These are phyloP conservation scores for Magnusiomyces suaveolens DNA, from an alignment of 1,139 yeast species.

Conservation along the genomic window DNA sequence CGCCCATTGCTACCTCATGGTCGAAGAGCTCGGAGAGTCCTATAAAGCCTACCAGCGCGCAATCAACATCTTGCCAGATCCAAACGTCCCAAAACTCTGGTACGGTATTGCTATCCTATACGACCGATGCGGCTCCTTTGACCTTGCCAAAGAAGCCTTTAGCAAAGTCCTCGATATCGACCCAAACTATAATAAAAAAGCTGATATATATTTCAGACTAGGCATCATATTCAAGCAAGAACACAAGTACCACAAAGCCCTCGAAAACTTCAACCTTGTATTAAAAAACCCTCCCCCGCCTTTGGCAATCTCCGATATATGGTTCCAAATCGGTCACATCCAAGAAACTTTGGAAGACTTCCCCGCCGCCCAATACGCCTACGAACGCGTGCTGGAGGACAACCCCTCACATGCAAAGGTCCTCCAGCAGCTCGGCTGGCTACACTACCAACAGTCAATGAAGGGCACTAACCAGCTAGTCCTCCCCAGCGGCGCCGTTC, in stretches of 20 bases:
- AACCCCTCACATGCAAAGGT: conserved; percentile 95
- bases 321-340: conserved; percentile 97
- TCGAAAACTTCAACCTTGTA: conserved; percentile 91
- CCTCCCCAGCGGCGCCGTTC: conserved; percentile 49
- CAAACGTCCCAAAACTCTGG: conserved; percentile 95
- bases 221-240: conserved; percentile 96
- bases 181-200: conserved; percentile 90
- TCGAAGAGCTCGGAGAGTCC: conserved; percentile 91
- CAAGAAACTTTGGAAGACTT: conserved; percentile 90
- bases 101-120: conserved; percentile 95
- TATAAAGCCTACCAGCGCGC: conserved; percentile 97
- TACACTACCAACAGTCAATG: conserved; percentile 60
- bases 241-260: conserved; percentile 72
- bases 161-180: conserved; percentile 91
- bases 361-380: conserved; percentile 87
- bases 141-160: conserved; percentile 96
- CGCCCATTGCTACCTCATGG: conserved; percentile 94
- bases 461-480: conserved; percentile 6
- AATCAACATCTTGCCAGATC: conserved; percentile 76
- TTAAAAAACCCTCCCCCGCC: conserved; percentile 90
- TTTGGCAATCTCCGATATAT: conserved; percentile 88
- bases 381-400: conserved; percentile 79
- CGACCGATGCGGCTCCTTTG: conserved; percentile 93
- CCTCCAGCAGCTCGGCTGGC: conserved; percentile 89
- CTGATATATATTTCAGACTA: conserved; percentile 87